A percentile compares a stretch with the other conserved stretches of the same genome.
Evolutionary conservation across 306 rosid species (phyloP).

Genomic region (Medicago truncatula): DNA sequence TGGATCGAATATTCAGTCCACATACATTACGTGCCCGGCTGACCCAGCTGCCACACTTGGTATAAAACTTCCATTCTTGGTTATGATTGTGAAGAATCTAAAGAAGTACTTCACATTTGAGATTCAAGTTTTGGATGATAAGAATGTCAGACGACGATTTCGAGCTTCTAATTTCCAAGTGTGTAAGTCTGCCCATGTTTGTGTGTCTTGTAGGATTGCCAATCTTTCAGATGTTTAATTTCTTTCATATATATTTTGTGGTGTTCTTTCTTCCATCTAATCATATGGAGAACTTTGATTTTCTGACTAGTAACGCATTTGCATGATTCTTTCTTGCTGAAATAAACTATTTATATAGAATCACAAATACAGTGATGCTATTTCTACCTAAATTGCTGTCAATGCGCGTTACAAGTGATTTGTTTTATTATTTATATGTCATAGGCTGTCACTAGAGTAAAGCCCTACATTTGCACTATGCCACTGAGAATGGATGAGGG

Average conservation of each 20-base stretch:
- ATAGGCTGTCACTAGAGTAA: constrained; percentile 81
- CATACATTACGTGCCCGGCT: constrained; percentile 95
- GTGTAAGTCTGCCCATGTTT: constrained; percentile 89
- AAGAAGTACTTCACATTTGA: constrained; percentile 95
- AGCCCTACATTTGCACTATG: constrained; percentile 95
- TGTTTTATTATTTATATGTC: constrained; percentile 27
- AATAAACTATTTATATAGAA: constrained; percentile 12
- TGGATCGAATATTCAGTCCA: constrained; percentile 89
- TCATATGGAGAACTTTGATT: constrained; percentile 2
- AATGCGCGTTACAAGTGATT: constrained; percentile 1
- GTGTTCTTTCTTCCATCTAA: neutral
- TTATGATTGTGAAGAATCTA: constrained; percentile 89
- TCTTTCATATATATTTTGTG: constrained; percentile 29
- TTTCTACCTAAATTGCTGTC: constrained; percentile 34
- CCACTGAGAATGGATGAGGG: constrained; percentile 91
- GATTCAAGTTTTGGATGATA: constrained; percentile 92
- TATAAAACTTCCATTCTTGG: constrained; percentile 91
- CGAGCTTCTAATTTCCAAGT: constrained; percentile 98
- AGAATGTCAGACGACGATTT: constrained; percentile 92
- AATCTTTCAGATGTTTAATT: constrained; percentile 25
- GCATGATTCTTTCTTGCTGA: constrained; percentile 22
- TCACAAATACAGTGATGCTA: neutral
- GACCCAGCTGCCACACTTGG: constrained; percentile 95
- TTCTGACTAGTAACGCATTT: neutral
- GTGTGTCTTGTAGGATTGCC: constrained; percentile 32